Base-by-base conservation (phyloP, 768 basidiomycete genomes). In the Auriscalpium orientale region DNA sequence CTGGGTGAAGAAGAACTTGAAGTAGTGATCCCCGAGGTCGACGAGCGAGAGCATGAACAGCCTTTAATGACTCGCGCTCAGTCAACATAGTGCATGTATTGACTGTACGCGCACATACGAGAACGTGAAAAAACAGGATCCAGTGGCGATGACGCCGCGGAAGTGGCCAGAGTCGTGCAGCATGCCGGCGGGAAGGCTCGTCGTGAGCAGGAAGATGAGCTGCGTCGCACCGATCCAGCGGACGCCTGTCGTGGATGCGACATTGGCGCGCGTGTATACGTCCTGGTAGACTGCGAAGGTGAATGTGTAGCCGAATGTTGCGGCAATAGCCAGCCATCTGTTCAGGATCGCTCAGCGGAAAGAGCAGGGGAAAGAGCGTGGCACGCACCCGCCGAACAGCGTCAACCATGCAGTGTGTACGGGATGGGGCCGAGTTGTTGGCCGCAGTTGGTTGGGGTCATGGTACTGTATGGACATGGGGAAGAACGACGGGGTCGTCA, bases 141-240 rank as follows among this genome's bases (percentile, higher is more conserved):
- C 43, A 66, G 56, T 45, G 59, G 53, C 9, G 63, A 69, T 46
- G 20, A 63, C 62, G 63, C 70, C 62, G 57, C 53, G 74, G 71
- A 79, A 80, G 59, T 79, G 78, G 38, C 79, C 79, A 8, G 68
- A 66, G 58, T 81, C 79, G 54, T 77, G 78, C 8, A 73, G 69
- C 8, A 67, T 66, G 7, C 78, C 79, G 9, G 72, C 71, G 6
- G 76, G 28, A 7, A 75, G 59, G 13, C 76, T 75, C 2, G 72
- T 67, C 2, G 71, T 68, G 55, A 77, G 74, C 36, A 76, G 70
- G 49, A 80, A 66, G 43, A 78, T 78, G 12, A 78, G 68, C 56
- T 78, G 76, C 44, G 76, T 71, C 51, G 76, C 76, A 4, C 79
- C 79, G 49, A 80, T 76, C 78, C 79, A 80, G 46, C 76, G 77